Percentiles rank a stretch among this genome's conserved stretches.
These are phyloP conservation scores for Monosporozyma aquatica DNA, from an alignment of 805 yeast species.

Conservation along the genomic window DNA sequence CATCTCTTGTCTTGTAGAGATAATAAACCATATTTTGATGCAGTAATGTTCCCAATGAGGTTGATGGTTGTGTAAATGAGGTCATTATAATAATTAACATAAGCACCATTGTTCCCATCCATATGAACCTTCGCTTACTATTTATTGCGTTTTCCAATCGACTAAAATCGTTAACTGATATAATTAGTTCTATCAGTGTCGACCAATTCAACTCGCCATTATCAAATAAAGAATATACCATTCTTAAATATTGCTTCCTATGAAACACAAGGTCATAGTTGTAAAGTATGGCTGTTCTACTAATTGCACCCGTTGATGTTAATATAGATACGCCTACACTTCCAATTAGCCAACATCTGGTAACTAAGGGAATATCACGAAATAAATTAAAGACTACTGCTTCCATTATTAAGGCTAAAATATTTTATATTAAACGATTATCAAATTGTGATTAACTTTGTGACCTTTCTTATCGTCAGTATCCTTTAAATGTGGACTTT, in stretches of 20 bases:
- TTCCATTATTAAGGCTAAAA: too few species aligned
- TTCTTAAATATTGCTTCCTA: conserved; percentile 32
- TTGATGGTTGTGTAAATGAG: conserved; percentile 19
- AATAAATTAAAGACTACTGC: conserved; percentile 21
- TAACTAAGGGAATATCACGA: conserved; percentile 33
- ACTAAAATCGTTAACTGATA: conserved; percentile 20
- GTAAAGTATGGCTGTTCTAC: conserved; percentile 28
- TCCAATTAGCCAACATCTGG: conserved; percentile 32
- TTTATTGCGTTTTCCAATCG: conserved; percentile 21
- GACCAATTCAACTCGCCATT: conserved; percentile 28
- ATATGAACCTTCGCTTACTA: conserved; percentile 18
- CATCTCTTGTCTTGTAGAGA: conserved; percentile 15
- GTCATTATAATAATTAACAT: conserved; percentile 16
- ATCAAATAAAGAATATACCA: conserved; percentile 33
- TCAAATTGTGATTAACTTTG: too few species aligned
- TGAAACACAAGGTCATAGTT: conserved; percentile 33
- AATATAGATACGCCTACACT: conserved; percentile 30
- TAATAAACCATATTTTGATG: conserved; percentile 25
- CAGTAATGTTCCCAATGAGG: conserved; percentile 20
- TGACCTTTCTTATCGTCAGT: too few species aligned
- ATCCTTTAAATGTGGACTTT: too few species aligned
- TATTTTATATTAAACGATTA: too few species aligned
- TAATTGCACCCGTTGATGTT: conserved; percentile 29
- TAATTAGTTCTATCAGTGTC: conserved; percentile 16
- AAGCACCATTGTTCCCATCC: conserved; percentile 19